phyloP scores from a whole-genome alignment of 2,329 filamentous ascomycete species.

The Pseudogymnoascus sp. region DNA sequence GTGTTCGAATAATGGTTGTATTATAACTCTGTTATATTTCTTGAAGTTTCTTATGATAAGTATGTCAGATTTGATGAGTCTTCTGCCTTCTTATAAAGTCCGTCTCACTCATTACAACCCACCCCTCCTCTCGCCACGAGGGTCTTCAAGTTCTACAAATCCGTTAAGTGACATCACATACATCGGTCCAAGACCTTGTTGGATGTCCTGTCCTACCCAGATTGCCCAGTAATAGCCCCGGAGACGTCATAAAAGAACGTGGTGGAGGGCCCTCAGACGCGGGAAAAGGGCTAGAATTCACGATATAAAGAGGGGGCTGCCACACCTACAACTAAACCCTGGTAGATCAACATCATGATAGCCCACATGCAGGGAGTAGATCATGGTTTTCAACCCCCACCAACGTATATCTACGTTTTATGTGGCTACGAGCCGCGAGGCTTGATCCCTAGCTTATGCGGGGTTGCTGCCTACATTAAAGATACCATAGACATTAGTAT shows the following conservation, averaged over 20 bases:
- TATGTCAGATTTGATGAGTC: neutral
- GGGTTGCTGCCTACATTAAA: neutral
- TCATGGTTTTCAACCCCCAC: neutral
- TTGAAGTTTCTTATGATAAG: neutral
- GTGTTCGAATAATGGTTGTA: neutral
- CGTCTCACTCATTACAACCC: neutral
- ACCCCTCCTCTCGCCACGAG: neutral
- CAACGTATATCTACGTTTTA: neutral
- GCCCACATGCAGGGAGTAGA: neutral
- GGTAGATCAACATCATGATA: neutral
- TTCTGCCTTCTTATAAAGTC: neutral
- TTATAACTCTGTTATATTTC: neutral
- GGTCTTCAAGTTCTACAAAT: neutral
- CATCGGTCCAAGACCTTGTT: neutral
- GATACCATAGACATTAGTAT: neutral
- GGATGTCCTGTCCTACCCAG: neutral
- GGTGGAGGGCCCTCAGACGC: neutral
- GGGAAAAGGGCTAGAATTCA: neutral
- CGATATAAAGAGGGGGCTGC: neutral
- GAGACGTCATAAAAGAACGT: neutral
- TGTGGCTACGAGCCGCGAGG: neutral
- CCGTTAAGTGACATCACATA: neutral
- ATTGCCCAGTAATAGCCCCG: neutral
- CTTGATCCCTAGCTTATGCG: neutral
- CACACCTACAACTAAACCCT: neutral